Evolutionary conservation across 352 stramenopile genomes (phyloP), one percentile per base, ranked within the genome.

Genomic region (Halophytophthora polymorphica): DNA sequence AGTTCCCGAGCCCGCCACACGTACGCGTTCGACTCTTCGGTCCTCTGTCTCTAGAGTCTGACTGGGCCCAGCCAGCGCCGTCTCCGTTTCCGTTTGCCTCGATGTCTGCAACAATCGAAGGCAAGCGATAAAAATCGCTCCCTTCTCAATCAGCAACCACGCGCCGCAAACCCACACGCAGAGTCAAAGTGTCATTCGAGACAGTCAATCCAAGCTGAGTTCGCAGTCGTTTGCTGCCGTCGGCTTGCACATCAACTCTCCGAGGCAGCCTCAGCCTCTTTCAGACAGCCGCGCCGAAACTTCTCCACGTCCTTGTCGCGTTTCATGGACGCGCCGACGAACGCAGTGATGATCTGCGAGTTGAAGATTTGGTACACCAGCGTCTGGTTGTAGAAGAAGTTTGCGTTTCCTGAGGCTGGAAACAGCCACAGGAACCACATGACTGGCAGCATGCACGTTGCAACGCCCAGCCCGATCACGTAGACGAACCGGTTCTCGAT

Each of bases 401-500:
- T 94, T n/a, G 83, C 79, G 56, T 94, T 94, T 18, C 83, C 83
- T 10, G 81, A 92, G 12, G 76, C 83, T 6, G 83, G 81, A 43
- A 86, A 94, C 34, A 94, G 53, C 83, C 83, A 94, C n/a, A 94
- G 60, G 47, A 90, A 92, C 72, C 77, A 90, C 83, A 94, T 94
- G 18, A 92, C 73, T 18, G 81, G 81, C 36, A 94, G 54, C 67
- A 94, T 83, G 50, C 71, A 88, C 7, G 77, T 84, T 14, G 81
- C 81, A 0, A 83, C 77, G 23, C 61, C 71, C 14, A 94, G 56
- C 2, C 83, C 83, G 12, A 90, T 55, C 8, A 71, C 73, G 56
- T 90, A 88, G 22, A 88, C 67, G 42, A 79, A 94, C 39, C 81
- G 77, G 33, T 88, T 88, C 33, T 86, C 66, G 50, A 94, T 91